Evolutionary conservation across 495 filamentous ascomycete species (phyloP).

Genomic region (Elaphomyces granulatus): DNA sequence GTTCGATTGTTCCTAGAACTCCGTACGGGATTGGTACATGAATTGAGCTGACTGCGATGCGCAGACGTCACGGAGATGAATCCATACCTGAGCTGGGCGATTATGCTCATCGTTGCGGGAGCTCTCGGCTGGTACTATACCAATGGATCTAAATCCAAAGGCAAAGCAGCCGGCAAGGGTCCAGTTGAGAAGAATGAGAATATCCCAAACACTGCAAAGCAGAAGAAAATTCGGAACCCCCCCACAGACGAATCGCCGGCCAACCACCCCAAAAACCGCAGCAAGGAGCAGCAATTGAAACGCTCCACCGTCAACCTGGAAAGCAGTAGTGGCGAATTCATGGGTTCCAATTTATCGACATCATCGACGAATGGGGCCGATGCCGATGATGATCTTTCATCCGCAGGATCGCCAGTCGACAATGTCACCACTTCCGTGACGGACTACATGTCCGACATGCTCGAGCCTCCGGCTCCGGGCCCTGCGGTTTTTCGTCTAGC

Average conservation of each 20-base stretch:
- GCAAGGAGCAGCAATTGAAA: slow-evolving; percentile 50
- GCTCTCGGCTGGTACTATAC: slow-evolving; percentile 35
- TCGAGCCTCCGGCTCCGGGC: slow-evolving; percentile 52
- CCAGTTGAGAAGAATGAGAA: slow-evolving; percentile 24
- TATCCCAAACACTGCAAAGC: slow-evolving; percentile 24
- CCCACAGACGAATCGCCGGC: slow-evolving; percentile 32
- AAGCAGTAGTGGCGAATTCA: slow-evolving; percentile 22
- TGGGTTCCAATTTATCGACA: slow-evolving; percentile 32
- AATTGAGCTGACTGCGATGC: background rate
- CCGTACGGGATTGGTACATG: too few species aligned
- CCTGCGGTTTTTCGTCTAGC: slow-evolving; percentile 69
- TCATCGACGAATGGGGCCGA: slow-evolving; percentile 68
- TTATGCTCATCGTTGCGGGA: slow-evolving; percentile 38
- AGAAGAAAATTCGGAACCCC: slow-evolving; percentile 15
- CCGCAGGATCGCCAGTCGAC: slow-evolving; percentile 42
- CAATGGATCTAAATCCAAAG: slow-evolving; percentile 24
- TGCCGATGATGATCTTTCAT: slow-evolving; percentile 68
- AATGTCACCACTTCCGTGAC: slow-evolving; percentile 34
- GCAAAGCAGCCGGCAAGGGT: slow-evolving; percentile 18
- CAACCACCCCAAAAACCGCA: slow-evolving; percentile 24
- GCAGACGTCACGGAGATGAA: slow-evolving; percentile 17
- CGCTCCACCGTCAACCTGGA: slow-evolving; percentile 16
- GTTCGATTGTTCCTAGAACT: too few species aligned
- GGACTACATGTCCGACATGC: slow-evolving; percentile 71
- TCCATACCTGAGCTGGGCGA: slow-evolving; percentile 40